Evolutionary conservation across 2,329 filamentous ascomycete genomes (phyloP), one percentile per base, ranked within the genome.

Genomic region (Shiraia sp.): DNA sequence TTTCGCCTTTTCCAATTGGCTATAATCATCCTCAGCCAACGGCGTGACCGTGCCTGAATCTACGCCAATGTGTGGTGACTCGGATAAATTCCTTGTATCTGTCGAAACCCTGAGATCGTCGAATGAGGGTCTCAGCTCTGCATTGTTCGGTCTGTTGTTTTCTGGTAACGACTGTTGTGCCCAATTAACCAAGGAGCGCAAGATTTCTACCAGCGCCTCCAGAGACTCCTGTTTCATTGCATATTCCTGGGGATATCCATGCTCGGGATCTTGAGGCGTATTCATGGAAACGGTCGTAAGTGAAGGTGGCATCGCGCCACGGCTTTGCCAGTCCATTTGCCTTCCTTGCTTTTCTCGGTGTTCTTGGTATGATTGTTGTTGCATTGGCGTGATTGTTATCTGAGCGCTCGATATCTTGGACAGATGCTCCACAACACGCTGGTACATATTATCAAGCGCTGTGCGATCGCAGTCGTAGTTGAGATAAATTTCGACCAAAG

Each of bases 401-500:
- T 91, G 85, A 8, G 85, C 79, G 38, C 87, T 93, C 2, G 90
- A 88, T 57, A 96, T 87, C 57, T 86, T 87, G 23, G 92, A 93
- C 13, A 99, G 75, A 69, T 97, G 90, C 67, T 99, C 95, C 35
- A 99, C 91, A 39, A 97, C 85, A 55, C 81, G 77, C 70, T 99
- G 93, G 68, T 95, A 99, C 70, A 97, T 93, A 69, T 99, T 99
- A 72, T 97, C 92, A 45, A 97, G 82, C 8, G 84, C 83, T 28
- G 90, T 90, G 46, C 92, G 81, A 62, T 97, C 95, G 72, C 93
- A 99, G 67, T 99, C 93, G 64, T 99, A 99, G 70, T 99, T 99
- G 49, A 99, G 80, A 69, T 99, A 99, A 10, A 91, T 86, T 70
- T 99, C 93, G 12, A 99, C 93, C 34, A 99, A 70, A 0, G 90